phyloP scores from a whole-genome alignment of 1,139 yeast species.

The Lodderomyces elongisporus region DNA sequence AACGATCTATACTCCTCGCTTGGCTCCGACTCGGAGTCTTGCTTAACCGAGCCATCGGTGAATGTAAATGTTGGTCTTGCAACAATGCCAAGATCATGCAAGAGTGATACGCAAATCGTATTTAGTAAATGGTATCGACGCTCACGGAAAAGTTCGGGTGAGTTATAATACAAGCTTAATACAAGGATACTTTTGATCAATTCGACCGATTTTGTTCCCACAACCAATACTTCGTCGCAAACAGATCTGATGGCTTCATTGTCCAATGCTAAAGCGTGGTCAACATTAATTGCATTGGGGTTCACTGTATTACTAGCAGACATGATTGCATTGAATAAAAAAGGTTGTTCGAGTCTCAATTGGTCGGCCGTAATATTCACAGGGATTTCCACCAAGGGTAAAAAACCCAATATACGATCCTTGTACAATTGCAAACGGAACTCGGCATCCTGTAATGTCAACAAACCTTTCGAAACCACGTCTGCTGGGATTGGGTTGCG shows the following conservation, averaged over 20 bases:
- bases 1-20: slow-evolving; percentile 29
- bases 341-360: slow-evolving; percentile 50
- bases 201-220: slow-evolving; percentile 71
- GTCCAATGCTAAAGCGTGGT: slow-evolving; percentile 42
- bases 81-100: slow-evolving; percentile 75
- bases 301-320: slow-evolving; percentile 50
- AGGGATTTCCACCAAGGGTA: slow-evolving; percentile 55
- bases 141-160: slow-evolving; percentile 76
- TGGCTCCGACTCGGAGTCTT: slow-evolving; percentile 8
- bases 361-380: slow-evolving; percentile 38
- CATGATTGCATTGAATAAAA: slow-evolving; percentile 61
- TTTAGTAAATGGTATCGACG: slow-evolving; percentile 71
- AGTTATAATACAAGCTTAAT: slow-evolving; percentile 73
- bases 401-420: slow-evolving; percentile 30
- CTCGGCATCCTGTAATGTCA: slow-evolving; percentile 48
- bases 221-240: slow-evolving; percentile 58
- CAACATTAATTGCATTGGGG: slow-evolving; percentile 17
- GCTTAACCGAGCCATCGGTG: slow-evolving; percentile 30
- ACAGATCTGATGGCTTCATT: slow-evolving; percentile 55
- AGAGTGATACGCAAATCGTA: slow-evolving; percentile 60
- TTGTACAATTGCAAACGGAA: slow-evolving; percentile 41
- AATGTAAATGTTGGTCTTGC: slow-evolving; percentile 39
- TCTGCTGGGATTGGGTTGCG: slow-evolving; percentile 27
- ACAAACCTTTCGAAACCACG: slow-evolving; percentile 42
- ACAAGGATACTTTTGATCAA: slow-evolving; percentile 58